Base-by-base conservation (phyloP, 805 yeast genomes). In the Starmera dryadoides region DNA sequence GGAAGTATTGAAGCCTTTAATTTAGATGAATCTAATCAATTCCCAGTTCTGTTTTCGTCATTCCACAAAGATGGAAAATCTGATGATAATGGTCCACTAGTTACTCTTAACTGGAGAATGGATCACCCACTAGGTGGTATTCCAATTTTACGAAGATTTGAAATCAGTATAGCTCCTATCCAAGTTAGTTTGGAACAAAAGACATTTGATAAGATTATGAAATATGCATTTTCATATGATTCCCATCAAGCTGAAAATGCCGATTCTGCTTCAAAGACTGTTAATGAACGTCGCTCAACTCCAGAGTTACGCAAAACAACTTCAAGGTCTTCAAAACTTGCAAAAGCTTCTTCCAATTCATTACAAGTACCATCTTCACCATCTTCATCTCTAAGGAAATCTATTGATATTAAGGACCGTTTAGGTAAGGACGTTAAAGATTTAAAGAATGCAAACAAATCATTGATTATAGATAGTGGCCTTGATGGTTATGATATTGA, bases 41-140 rank as follows among this genome's bases (percentile, higher is more conserved):
- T 80, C 50, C 89, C 93, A 0, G 88, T 86, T 46, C 60, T 91
- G 20, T 59, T 91, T 16, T 66, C 82, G 1, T 80, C 86, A 2
- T 72, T 55, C 42, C 34, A 41, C 38, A 48, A 47, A 17, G 47
- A 49, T n/a, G 46, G 12, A 39, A 39, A 8, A 41, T 43, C 30
- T 3, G 37, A 30, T 26, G 46, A 28, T 19, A 39, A 23, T 36
- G 40, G 20, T 36, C 63, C 62, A 28, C 58, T 75, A 43, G 56
- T 81, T 7, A 58, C 60, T 6, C 58, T 79, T 2, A 54, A 62
- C 10, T 89, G 98, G 98, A 73, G 77, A n/a, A 75, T 84, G 79
- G 74, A 82, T 38, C 77, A 75, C 39, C 87, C 95, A 0, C 82
- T 91, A 40, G 98, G 96, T 25, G 98, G 98, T 10, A 87, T 89